Conservation (phyloP, 1,139 yeast genomes). For the Geotrichum restrictum region DNA sequence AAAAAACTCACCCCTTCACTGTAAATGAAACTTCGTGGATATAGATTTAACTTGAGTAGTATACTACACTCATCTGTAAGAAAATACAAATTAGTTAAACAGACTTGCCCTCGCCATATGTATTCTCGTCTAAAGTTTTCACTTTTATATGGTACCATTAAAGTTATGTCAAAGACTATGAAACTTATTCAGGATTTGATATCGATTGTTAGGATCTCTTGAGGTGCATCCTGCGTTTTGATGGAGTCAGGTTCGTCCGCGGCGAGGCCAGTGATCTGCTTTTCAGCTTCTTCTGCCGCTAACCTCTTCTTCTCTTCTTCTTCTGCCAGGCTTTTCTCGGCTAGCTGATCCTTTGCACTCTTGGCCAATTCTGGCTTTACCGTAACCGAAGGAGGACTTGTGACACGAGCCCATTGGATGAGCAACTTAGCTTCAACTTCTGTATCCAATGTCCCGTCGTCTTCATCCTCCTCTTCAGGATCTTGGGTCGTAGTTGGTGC, state of each 20-base stretch:
- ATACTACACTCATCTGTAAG: too few relatives aligned
- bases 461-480: slow-evolving; percentile 12
- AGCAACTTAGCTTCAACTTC: slow-evolving; percentile 19
- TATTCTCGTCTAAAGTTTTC: background rate
- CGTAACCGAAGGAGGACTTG: slow-evolving; percentile 24
- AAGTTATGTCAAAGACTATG: background rate
- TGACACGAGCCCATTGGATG: slow-evolving; percentile 26
- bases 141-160: background rate
- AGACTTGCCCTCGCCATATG: too few relatives aligned
- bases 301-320: background rate
- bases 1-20: too few relatives aligned
- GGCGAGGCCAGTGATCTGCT: background rate
- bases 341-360: slow-evolving; percentile 16
- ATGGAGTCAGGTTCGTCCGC: too few relatives aligned
- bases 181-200: too few relatives aligned
- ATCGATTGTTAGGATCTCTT: too few relatives aligned
- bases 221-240: too few relatives aligned
- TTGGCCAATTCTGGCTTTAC: slow-evolving; percentile 12
- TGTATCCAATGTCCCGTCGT: slow-evolving; percentile 10
- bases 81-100: too few relatives aligned
- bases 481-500: background rate
- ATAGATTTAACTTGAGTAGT: too few relatives aligned
- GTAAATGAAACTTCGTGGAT: too few relatives aligned
- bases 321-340: background rate
- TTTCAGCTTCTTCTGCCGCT: background rate